These are phyloP conservation scores for Gamarada debralockiae DNA, from an alignment of 495 filamentous ascomycete genomes.

Conservation along the genomic window DNA sequence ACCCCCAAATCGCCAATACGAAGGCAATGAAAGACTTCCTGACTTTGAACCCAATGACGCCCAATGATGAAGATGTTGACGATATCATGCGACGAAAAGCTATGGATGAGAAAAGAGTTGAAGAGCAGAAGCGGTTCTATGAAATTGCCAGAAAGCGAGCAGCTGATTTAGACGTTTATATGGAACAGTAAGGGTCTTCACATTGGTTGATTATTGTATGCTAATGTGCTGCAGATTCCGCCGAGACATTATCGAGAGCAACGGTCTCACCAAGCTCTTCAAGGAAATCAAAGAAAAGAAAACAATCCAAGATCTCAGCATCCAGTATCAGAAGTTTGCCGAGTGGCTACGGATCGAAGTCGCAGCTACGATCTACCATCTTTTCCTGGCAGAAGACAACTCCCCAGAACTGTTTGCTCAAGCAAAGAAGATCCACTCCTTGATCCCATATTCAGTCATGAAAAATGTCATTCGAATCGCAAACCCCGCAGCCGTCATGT, in stretches of 20 bases:
- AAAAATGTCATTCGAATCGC: constrained; percentile 97
- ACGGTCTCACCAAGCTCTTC: constrained; percentile 92
- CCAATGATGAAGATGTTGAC: constrained; percentile 75
- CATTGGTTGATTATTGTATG: too few species aligned
- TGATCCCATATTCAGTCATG: constrained; percentile 86
- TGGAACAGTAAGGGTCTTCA: constrained; percentile 93
- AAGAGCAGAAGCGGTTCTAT: constrained; percentile 92
- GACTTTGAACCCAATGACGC: constrained; percentile 58
- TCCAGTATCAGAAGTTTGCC: constrained; percentile 96
- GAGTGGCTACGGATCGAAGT: constrained; percentile 98
- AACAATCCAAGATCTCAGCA: constrained; percentile 78
- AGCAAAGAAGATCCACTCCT: constrained; percentile 84
- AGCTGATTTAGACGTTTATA: constrained; percentile 91
- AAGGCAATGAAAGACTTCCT: constrained; percentile 81
- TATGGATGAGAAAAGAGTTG: constrained; percentile 82
- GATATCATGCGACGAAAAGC: constrained; percentile 76
- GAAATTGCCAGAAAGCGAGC: constrained; percentile 90
- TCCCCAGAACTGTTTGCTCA: constrained; percentile 94
- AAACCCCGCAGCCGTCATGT: constrained; percentile 95
- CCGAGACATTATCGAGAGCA: constrained; percentile 53
- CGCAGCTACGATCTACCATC: constrained; percentile 92
- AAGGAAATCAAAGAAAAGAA: constrained; percentile 85
- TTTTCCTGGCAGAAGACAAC: constrained; percentile 97
- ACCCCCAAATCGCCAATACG: constrained; percentile 76
- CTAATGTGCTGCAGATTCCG: constrained; percentile 39